Evolutionary conservation across 352 stramenopile species (phyloP).

Genomic region (Globisporangium heterothallicum): DNA sequence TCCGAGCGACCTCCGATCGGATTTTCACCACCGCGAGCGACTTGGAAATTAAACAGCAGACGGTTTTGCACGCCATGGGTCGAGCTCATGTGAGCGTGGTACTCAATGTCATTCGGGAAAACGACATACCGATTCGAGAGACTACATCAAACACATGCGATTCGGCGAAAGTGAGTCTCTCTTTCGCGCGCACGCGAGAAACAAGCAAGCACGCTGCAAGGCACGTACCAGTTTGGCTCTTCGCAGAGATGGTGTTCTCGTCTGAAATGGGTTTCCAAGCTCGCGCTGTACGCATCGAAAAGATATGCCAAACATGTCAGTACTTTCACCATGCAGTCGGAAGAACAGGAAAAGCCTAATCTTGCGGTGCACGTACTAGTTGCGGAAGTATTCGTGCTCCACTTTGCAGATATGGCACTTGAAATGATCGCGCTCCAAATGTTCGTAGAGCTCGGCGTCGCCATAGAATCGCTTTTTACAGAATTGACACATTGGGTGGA

Average conservation of each 20-base stretch:
- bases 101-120: slow-evolving; percentile 84
- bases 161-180: too few relatives aligned
- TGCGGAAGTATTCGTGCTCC: slow-evolving; percentile 86
- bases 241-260: slow-evolving; percentile 83
- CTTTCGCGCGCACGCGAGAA: slow-evolving; percentile 5
- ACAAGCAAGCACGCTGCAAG: neutral
- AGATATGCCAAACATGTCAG: slow-evolving; percentile 3
- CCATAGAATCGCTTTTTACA: slow-evolving; percentile 84
- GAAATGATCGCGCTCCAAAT: slow-evolving; percentile 87
- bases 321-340: slow-evolving; percentile 3
- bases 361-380: too few relatives aligned
- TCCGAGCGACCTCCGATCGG: slow-evolving; percentile 31
- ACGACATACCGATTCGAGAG: slow-evolving; percentile 84
- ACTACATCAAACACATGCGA: slow-evolving; percentile 17
- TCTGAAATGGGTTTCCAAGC: slow-evolving; percentile 82
- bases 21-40: slow-evolving; percentile 51
- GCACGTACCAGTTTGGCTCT: slow-evolving; percentile 62
- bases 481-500: slow-evolving; percentile 88
- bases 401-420: slow-evolving; percentile 88
- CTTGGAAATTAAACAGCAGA: slow-evolving; percentile 71
- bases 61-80: slow-evolving; percentile 70
- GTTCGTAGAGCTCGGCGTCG: slow-evolving; percentile 79
- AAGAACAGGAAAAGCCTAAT: slow-evolving; percentile 7
- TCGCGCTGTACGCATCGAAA: slow-evolving; percentile 34
- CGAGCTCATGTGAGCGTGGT: slow-evolving; percentile 79